phyloP scores from a whole-genome alignment of 768 basidiomycete species.

The Mycena galericulata region DNA sequence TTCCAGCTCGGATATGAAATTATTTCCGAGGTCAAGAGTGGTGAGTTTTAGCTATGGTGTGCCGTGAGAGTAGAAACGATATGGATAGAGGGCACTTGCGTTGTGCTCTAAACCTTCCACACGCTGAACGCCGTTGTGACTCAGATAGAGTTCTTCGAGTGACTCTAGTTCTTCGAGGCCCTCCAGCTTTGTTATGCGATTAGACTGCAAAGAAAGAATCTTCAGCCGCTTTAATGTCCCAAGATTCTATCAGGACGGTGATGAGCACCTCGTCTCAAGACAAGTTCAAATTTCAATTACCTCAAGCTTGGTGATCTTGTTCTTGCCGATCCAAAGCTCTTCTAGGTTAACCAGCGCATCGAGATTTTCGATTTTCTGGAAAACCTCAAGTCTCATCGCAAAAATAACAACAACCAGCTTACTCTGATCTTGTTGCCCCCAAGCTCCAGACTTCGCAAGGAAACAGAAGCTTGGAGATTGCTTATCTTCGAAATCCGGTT shows the following conservation, averaged over 20 bases:
- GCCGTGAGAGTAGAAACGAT: neutral
- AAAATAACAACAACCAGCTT: slow-evolving; percentile 41
- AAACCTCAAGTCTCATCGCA: neutral
- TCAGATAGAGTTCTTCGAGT: slow-evolving; percentile 92
- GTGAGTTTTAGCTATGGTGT: slow-evolving; percentile 68
- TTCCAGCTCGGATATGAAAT: slow-evolving; percentile 84
- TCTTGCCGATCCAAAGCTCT: slow-evolving; percentile 98
- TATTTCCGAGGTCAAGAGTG: slow-evolving; percentile 90
- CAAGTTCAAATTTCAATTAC: slow-evolving; percentile 49
- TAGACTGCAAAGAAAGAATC: slow-evolving; percentile 93
- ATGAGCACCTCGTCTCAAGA: neutral
- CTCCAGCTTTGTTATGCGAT: slow-evolving; percentile 91
- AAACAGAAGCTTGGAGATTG: slow-evolving; percentile 65
- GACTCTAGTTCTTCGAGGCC: slow-evolving; percentile 76
- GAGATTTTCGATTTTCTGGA: slow-evolving; percentile 89
- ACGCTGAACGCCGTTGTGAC: slow-evolving; percentile 89
- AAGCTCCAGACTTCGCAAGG: slow-evolving; percentile 86
- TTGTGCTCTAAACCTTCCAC: slow-evolving; percentile 90
- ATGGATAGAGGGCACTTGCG: slow-evolving; percentile 55
- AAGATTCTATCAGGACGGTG: slow-evolving; percentile 67
- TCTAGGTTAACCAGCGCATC: slow-evolving; percentile 85
- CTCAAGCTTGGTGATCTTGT: slow-evolving; percentile 92
- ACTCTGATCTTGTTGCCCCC: slow-evolving; percentile 95
- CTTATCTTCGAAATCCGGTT: slow-evolving; percentile 90
- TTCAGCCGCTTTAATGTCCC: slow-evolving; percentile 75